Base-by-base conservation (phyloP, 2,329 filamentous ascomycete species). In the Tolypocladium ovalisporum region DNA sequence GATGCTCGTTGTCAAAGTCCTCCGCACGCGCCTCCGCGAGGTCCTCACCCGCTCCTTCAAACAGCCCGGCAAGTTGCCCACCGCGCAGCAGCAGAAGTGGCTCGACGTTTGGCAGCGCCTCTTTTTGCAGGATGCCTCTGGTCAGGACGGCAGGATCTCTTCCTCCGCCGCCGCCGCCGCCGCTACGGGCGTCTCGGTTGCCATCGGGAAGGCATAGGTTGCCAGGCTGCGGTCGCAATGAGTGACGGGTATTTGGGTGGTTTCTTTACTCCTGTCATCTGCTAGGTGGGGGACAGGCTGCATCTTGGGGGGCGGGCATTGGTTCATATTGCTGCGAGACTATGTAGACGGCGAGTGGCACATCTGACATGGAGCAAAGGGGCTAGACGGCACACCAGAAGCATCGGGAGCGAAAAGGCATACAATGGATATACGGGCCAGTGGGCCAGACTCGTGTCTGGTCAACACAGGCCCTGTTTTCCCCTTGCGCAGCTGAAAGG, bases 1-100 rank as follows among this genome's bases (percentile, higher is more conserved):
- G 0, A 86, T 94, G 79, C 82, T 96, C 39, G 91, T 88, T n/a
- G 75, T 99, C 66, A 97, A 97, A 73, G 83, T 85, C 7, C 75
- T 97, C 56, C 83, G 90, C 24, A 76, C 79, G 2, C 81, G 88
- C 32, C 76, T 96, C 22, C 84, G 87, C 62, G 90, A 96, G 62
- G 82, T 95, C 44, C 76, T 96, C 52, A 83, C 83, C 1, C 79
- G 81, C 35, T 80, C 83, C 27, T 91, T 95, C 75, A 87, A 84
- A 71, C 80, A 76, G 62, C 84, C 84, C 0, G 84, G 84, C 13
- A 85, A 82, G 62, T 67, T 83, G 34, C 79, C 79, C 9, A 84
- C 86, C 0, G 75, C 80, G 29, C 85, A 88, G 66, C 86, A 90
- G 64, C 81, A 85, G 69, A 83, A 83, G 64, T 90, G 88, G 87